These are phyloP conservation scores for Mucor circinelloides DNA, from an alignment of 371 early-diverging fungal species.

Conservation along the genomic window DNA sequence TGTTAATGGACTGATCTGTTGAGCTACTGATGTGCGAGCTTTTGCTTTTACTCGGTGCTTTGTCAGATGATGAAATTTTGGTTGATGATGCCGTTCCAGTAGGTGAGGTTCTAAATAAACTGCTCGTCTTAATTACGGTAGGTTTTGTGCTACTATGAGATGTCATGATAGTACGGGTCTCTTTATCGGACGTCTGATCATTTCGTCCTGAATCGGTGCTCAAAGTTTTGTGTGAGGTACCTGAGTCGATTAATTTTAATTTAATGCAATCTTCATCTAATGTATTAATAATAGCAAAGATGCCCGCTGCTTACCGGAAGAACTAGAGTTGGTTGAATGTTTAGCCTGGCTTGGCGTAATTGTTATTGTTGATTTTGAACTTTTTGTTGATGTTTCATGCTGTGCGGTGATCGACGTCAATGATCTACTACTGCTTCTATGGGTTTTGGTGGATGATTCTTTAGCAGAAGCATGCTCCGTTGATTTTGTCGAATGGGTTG, in stretches of 20 bases:
- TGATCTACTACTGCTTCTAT: not conserved
- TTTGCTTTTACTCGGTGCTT: not conserved
- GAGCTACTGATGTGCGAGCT: not conserved
- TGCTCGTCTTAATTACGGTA: not conserved
- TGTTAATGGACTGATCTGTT: not conserved
- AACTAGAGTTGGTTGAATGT: not conserved
- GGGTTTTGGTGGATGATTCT: not conserved
- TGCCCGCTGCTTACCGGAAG: not conserved
- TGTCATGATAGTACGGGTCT: not conserved
- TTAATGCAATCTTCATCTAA: not conserved
- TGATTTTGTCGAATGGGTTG: not conserved
- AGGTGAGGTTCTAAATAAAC: not conserved
- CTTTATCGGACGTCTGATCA: not conserved
- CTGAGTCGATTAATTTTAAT: not conserved
- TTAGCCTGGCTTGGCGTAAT: not conserved
- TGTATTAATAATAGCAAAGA: not conserved
- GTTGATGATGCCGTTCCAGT: not conserved
- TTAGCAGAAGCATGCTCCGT: not conserved
- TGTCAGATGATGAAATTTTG: not conserved
- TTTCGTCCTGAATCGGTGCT: not conserved
- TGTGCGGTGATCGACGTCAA: not conserved
- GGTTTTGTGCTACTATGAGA: not conserved
- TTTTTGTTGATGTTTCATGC: not conserved
- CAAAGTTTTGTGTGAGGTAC: not conserved
- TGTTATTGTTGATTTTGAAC: not conserved